phyloP scores from a whole-genome alignment of 2,329 filamentous ascomycete genomes.

The Periglandula ipomoeae region DNA sequence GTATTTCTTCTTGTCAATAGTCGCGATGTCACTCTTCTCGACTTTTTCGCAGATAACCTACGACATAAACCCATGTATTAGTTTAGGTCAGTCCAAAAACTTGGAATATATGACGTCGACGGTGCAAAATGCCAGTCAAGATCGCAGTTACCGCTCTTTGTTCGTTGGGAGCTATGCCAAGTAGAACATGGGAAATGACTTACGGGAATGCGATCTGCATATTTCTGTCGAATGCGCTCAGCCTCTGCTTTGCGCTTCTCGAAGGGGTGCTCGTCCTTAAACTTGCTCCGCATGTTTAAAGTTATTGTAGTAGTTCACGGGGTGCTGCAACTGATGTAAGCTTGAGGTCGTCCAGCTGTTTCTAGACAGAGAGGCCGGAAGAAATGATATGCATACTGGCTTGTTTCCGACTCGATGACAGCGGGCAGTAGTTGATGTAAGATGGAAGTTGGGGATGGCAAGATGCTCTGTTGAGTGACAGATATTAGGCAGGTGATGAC shows the following conservation, averaged over 20 bases:
- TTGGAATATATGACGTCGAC: no score
- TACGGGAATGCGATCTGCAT: constrained; percentile 96
- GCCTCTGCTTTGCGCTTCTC: constrained; percentile 99
- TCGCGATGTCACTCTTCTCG: constrained; percentile 97
- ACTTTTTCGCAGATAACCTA: constrained; percentile 99
- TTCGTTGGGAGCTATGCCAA: neutral
- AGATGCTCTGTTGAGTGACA: constrained; percentile 9
- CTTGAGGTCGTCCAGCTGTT: neutral
- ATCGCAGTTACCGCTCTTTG: neutral
- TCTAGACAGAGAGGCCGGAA: neutral
- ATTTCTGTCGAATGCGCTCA: constrained; percentile 98
- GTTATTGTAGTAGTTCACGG: neutral
- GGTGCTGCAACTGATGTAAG: constrained; percentile 1
- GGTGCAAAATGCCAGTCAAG: neutral
- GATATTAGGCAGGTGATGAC: constrained; percentile 16
- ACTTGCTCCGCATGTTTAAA: constrained; percentile 88
- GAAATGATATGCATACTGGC: neutral
- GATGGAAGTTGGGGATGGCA: constrained; percentile 5
- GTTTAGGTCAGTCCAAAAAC: no score
- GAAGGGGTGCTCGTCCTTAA: constrained; percentile 99
- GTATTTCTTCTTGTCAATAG: constrained; percentile 99
- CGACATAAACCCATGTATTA: constrained; percentile 5
- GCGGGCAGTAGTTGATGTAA: neutral
- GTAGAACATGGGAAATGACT: constrained; percentile 28
- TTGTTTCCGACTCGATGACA: neutral